phyloP scores from a whole-genome alignment of 768 basidiomycete genomes.

The Lactifluus subvellereus region DNA sequence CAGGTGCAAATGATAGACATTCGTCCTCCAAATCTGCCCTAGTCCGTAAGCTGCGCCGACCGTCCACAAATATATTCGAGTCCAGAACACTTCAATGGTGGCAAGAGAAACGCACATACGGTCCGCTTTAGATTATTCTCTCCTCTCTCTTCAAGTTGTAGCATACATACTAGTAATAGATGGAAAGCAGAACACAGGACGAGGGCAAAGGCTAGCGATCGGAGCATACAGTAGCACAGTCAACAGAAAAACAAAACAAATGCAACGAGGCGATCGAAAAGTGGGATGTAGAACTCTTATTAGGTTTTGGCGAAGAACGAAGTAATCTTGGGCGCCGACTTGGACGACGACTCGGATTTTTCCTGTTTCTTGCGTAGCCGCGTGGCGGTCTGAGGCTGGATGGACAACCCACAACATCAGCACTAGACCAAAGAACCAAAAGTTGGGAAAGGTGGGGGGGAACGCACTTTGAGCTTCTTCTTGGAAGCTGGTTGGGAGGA shows the following conservation, averaged over 20 bases:
- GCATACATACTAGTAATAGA: not conserved
- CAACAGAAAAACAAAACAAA: not conserved
- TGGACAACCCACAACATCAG: not conserved
- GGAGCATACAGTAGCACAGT: not conserved
- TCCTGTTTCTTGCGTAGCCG: constrained; percentile 18
- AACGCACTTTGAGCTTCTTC: constrained; percentile 8
- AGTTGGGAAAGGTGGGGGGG: not conserved
- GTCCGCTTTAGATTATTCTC: not conserved
- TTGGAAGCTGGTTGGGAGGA: not conserved
- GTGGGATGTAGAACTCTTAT: not conserved
- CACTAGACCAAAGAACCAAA: not conserved
- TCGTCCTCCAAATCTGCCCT: no score
- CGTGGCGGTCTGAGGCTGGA: not conserved
- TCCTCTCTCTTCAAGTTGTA: no score
- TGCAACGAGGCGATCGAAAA: not conserved
- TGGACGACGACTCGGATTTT: not conserved
- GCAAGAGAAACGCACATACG: not conserved
- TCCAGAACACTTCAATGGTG: no score
- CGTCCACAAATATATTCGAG: not conserved
- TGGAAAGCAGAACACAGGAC: not conserved
- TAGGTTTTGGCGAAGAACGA: constrained; percentile 22
- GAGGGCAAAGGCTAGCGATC: not conserved
- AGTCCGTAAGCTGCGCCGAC: constrained; percentile 25
- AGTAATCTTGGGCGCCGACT: constrained; percentile 21
- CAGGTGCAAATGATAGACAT: no score